Evolutionary conservation across 2,329 filamentous ascomycete species (phyloP), one percentile per base, ranked within the genome.

Genomic region (Diaporthe citriasiana): DNA sequence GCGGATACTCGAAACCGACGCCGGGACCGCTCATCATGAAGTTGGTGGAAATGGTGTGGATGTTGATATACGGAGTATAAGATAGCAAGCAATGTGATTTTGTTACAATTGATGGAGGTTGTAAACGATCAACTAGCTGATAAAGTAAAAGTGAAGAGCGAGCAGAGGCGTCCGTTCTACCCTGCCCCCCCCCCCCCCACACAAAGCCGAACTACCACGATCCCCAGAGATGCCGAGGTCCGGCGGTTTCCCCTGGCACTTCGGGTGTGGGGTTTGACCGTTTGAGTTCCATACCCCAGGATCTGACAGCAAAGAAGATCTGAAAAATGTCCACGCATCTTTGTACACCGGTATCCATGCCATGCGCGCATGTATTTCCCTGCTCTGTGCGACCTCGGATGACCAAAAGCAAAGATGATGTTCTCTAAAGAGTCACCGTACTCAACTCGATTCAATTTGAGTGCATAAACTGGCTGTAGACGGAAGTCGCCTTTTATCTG

Each of bases 1-100:
- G 84, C 73, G 94, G 94, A 82, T 93, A 97, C 84, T 97, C 90
- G 84, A 95, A 95, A 79, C 95, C 94, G 81, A 87, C 90, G 78
- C 90, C 90, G 74, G 88, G 88, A 65, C 84, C 85, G 79, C 86
- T 83, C 85, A 86, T 86, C 13, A 53, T 81, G 78, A 42, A 27
- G 63, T 25, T 33, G 55, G 25, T 51, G 27, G 35, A 17, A 15
- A 22, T 40, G 57, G 9, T 57, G 33, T 8, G 51, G 40, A 25
- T 38, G 38, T 25, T 42, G 17, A 57, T 74, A 74, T 71, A 72
- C 57, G 68, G 53, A 74, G 71, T 77, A 57, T 74, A 71, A 75
- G 71, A 73, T 68, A 71, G 71, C 70, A 71, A 77, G 75, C 68
- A 72, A 74, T 73, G 53, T 74, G 53, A 45, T 63, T 68, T 27